Conservation (phyloP, 345 rosid species). For the Camelina sativa region DNA sequence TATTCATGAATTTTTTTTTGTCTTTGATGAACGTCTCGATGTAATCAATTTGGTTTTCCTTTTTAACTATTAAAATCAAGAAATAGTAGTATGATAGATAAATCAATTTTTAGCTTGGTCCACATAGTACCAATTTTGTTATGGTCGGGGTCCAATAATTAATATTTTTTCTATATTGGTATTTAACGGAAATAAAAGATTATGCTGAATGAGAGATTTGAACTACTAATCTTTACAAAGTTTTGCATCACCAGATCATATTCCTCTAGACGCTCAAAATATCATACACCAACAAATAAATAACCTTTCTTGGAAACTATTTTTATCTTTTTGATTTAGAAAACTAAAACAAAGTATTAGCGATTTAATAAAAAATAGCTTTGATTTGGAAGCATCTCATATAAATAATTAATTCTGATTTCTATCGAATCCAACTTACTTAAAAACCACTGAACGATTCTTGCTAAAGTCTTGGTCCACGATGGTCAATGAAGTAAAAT, state of each 20-base stretch:
- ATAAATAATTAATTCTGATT: not conserved
- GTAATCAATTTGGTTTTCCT: not conserved
- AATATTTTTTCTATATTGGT: not conserved
- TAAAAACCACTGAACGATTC: not conserved
- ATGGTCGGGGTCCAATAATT: conserved; percentile 17
- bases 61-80: not conserved
- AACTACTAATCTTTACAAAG: not conserved
- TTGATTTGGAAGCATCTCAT: not conserved
- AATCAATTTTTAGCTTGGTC: conserved; percentile 2
- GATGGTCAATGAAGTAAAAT: not conserved
- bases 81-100: not conserved
- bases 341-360: conserved; percentile 1
- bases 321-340: not conserved
- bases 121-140: conserved; percentile 8
- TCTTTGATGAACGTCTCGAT: not conserved
- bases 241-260: not conserved
- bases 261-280: not conserved
- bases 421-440: not conserved
- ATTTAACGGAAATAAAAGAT: not conserved
- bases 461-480: conserved; percentile 10
- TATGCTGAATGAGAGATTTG: not conserved
- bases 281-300: not conserved
- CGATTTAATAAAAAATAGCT: not conserved
- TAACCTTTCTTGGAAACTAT: not conserved
- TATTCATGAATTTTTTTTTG: not conserved